A percentile compares a stretch with the other conserved stretches of the same genome.
Evolutionary conservation across 2,329 filamentous ascomycete species (phyloP).

Genomic region (Scedosporium boydii): DNA sequence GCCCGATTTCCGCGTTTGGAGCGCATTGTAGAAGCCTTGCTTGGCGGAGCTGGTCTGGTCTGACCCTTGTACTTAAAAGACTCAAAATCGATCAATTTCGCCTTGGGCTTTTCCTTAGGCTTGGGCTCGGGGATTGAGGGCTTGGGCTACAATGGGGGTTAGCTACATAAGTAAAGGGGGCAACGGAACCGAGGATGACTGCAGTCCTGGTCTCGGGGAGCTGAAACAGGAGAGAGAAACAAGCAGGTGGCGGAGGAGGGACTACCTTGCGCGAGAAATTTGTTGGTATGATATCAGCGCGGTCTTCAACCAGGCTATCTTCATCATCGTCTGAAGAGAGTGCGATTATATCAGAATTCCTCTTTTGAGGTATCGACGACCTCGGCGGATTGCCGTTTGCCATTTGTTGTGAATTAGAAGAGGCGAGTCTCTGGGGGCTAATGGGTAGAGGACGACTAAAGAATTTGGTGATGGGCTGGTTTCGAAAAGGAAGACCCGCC

Average conservation of each 20-base stretch:
- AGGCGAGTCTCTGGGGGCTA: not conserved
- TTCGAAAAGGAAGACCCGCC: slow-evolving; percentile 38
- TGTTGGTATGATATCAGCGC: slow-evolving; percentile 55
- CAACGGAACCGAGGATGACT: not conserved
- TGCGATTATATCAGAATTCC: slow-evolving; percentile 11
- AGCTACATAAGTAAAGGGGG: not conserved
- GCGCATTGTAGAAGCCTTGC: not conserved
- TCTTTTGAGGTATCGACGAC: slow-evolving; percentile 7
- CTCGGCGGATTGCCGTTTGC: not conserved
- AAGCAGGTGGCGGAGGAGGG: not conserved
- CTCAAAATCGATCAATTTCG: slow-evolving; percentile 2
- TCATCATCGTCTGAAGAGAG: slow-evolving; percentile 44
- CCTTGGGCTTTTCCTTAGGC: not conserved
- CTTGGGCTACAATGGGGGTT: slow-evolving; percentile 1
- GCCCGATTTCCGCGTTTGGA: not conserved
- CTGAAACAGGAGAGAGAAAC: not conserved
- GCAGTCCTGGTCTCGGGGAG: not conserved
- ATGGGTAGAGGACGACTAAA: slow-evolving; percentile 36
- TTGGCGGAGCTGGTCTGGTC: not conserved
- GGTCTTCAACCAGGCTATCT: slow-evolving; percentile 37
- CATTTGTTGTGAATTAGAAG: not conserved
- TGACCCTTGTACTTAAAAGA: slow-evolving; percentile 1
- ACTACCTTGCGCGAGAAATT: slow-evolving; percentile 23
- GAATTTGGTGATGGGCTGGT: slow-evolving; percentile 67
- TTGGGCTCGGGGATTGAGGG: not conserved